Conservation (phyloP, 352 stramenopile genomes). For the Phytophthora uliginosa region DNA sequence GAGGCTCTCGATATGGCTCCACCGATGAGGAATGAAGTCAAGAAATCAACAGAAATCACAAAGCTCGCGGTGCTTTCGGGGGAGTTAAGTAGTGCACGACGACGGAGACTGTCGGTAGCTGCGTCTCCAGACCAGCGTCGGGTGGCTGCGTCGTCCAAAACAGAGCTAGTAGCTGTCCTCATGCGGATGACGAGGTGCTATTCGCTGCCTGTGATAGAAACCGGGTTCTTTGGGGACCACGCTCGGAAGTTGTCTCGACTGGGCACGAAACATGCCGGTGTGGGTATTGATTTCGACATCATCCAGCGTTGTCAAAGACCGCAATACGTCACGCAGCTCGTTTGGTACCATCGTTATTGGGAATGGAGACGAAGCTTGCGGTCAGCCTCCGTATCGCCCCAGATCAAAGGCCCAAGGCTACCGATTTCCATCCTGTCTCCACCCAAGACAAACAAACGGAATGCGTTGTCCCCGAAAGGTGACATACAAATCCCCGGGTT, state of each 20-base stretch:
- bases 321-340: constrained; percentile 56
- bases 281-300: constrained; percentile 63
- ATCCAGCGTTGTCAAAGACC: constrained; percentile 57
- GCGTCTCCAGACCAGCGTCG: not conserved
- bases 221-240: constrained; percentile 51
- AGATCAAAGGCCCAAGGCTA: not conserved
- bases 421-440: not conserved
- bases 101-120: constrained; percentile 14
- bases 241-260: constrained; percentile 35
- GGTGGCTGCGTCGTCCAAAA: not conserved
- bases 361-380: constrained; percentile 34
- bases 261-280: constrained; percentile 43
- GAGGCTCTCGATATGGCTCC: constrained; percentile 1
- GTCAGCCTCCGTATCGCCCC: not conserved
- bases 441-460: not conserved
- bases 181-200: constrained; percentile 52
- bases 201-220: constrained; percentile 60
- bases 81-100: not conserved
- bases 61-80: not conserved
- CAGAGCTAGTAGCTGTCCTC: constrained; percentile 5
- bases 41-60: not conserved
- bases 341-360: constrained; percentile 51
- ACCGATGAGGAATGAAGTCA: not conserved
- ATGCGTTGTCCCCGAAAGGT: constrained; percentile 5
- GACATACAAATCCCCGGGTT: constrained; percentile 7